These are phyloP conservation scores for Coprinopsis strossmayeri DNA, from an alignment of 768 basidiomycete species.

Conservation along the genomic window DNA sequence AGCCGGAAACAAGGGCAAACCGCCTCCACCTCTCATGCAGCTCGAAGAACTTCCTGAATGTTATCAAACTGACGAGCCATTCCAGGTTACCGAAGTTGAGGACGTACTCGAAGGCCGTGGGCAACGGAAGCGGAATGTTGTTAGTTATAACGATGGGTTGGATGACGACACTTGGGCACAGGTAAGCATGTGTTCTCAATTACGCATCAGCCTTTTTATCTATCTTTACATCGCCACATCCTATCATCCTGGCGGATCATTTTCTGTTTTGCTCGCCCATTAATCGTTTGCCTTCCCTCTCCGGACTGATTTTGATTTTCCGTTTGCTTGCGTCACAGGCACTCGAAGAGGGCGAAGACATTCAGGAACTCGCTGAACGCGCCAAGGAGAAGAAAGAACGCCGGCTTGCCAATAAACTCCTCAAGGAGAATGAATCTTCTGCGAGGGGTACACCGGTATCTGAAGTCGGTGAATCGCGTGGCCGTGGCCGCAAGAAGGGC, in stretches of 20 bases:
- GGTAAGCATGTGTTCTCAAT: slow-evolving; percentile 33
- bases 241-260: too few species aligned
- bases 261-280: background rate
- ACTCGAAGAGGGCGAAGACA: slow-evolving; percentile 75
- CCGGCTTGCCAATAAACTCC: slow-evolving; percentile 50
- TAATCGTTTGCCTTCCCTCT: background rate
- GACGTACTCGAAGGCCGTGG: slow-evolving; percentile 75
- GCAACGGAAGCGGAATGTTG: slow-evolving; percentile 73
- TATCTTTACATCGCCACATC: too few species aligned
- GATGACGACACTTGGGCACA: slow-evolving; percentile 92
- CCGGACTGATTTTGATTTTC: too few species aligned
- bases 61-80: slow-evolving; percentile 81
- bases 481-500: slow-evolving; percentile 53
- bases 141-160: slow-evolving; percentile 91
- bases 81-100: slow-evolving; percentile 57
- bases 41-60: slow-evolving; percentile 89
- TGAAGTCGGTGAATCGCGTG: slow-evolving; percentile 48
- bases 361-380: slow-evolving; percentile 66
- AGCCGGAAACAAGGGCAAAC: slow-evolving; percentile 69
- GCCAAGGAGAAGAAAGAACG: slow-evolving; percentile 60
- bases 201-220: too few species aligned
- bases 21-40: slow-evolving; percentile 71
- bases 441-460: slow-evolving; percentile 59
- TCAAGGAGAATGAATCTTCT: slow-evolving; percentile 58
- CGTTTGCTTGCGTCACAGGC: slow-evolving; percentile 42